phyloP scores from a whole-genome alignment of 768 basidiomycete genomes.

The Calocera cornea region DNA sequence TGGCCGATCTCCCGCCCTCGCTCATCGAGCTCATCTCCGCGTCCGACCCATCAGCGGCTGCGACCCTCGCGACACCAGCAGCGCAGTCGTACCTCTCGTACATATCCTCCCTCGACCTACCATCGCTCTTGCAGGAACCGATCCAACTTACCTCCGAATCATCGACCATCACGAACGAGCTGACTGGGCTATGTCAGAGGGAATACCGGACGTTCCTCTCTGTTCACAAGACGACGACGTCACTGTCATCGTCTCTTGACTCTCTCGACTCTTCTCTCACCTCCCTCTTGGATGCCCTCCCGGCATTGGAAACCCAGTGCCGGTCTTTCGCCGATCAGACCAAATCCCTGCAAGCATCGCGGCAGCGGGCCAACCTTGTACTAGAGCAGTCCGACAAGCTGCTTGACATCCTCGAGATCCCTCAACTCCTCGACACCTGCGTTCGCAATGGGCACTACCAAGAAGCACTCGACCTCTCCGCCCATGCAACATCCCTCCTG shows the following conservation, averaged over 20 bases:
- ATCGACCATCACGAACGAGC: constrained; percentile 73
- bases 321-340: constrained; percentile 63
- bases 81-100: constrained; percentile 42
- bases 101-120: constrained; percentile 51
- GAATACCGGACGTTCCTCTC: constrained; percentile 87
- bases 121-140: constrained; percentile 60
- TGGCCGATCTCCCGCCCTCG: background rate
- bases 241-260: constrained; percentile 55
- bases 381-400: constrained; percentile 90
- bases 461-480: constrained; percentile 76
- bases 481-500: constrained; percentile 48
- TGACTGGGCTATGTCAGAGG: constrained; percentile 79
- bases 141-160: constrained; percentile 66
- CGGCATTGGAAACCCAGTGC: constrained; percentile 61
- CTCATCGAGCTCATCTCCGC: background rate
- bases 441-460: constrained; percentile 84
- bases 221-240: constrained; percentile 66
- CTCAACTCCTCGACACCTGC: constrained; percentile 82
- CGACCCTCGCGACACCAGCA: constrained; percentile 10
- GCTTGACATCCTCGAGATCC: constrained; percentile 79
- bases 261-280: constrained; percentile 64
- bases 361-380: constrained; percentile 67
- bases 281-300: constrained; percentile 48
- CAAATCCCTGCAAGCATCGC: constrained; percentile 48
- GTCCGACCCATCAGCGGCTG: background rate